Evolutionary conservation across 2,329 filamentous ascomycete genomes (phyloP).

Genomic region (Venturia pyrina): DNA sequence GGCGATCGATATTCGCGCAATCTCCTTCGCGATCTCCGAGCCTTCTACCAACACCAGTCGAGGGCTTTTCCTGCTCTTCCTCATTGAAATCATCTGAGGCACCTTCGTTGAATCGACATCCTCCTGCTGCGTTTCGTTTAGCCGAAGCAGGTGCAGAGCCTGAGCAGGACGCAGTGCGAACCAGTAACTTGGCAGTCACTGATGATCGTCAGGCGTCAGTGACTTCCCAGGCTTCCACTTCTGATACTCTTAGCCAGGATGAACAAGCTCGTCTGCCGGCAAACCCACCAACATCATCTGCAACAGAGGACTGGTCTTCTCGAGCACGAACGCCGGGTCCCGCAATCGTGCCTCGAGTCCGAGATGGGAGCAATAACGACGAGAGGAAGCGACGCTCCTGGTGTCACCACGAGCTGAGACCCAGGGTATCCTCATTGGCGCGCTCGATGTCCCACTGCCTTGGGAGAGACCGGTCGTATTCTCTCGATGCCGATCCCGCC

Average conservation of each 20-base stretch:
- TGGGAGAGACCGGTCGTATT: neutral
- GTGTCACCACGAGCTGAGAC: neutral
- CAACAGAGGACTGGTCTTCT: neutral
- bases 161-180: neutral
- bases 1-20: neutral
- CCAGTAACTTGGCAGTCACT: neutral
- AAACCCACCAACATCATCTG: neutral
- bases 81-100: neutral
- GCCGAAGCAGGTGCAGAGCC: neutral
- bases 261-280: neutral
- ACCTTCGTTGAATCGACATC: neutral
- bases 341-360: neutral
- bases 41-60: neutral
- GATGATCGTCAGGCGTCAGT: neutral
- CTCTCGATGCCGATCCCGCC: neutral
- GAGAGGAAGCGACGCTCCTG: neutral
- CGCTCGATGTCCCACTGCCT: neutral
- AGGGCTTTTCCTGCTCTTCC: neutral
- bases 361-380: neutral
- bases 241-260: neutral
- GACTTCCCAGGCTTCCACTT: neutral
- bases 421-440: neutral
- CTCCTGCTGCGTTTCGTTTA: neutral
- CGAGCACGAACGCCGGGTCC: neutral
- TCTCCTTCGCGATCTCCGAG: slow-evolving; percentile 1